Evolutionary conservation across 2,329 filamentous ascomycete genomes (phyloP).

Genomic region (Mollisiaceae sp.): DNA sequence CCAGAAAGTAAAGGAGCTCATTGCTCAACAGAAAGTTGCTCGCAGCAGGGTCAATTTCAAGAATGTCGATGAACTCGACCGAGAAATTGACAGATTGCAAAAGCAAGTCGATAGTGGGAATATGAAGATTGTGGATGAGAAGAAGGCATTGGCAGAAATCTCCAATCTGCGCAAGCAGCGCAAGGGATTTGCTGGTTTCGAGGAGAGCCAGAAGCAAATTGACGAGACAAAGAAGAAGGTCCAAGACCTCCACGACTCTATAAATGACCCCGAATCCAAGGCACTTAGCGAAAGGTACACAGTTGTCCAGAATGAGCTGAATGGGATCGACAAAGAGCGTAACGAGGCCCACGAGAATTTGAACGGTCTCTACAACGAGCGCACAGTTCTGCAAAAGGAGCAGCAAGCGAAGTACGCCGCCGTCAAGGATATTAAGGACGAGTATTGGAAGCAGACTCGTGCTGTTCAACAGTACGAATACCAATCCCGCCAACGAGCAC

Average conservation of each 20-base stretch:
- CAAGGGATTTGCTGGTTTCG: conserved; percentile 88
- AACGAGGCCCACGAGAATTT: conserved; percentile 90
- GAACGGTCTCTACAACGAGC: conserved; percentile 82
- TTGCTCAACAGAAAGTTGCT: conserved; percentile 85
- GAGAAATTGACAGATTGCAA: conserved; percentile 79
- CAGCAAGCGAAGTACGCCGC: conserved; percentile 85
- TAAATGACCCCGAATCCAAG: conserved; percentile 91
- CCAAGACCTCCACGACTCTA: conserved; percentile 82
- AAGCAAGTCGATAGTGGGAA: conserved; percentile 85
- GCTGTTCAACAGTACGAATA: conserved; percentile 85
- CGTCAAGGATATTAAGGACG: conserved; percentile 87
- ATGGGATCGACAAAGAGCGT: conserved; percentile 89
- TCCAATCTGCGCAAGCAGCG: conserved; percentile 83
- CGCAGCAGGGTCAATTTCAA: conserved; percentile 84
- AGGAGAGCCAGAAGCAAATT: conserved; percentile 86
- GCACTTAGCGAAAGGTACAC: conserved; percentile 86
- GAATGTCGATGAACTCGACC: conserved; percentile 84
- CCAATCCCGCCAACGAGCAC: conserved; percentile 75
- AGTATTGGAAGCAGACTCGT: conserved; percentile 81
- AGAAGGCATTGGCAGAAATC: conserved; percentile 86
- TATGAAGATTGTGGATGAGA: conserved; percentile 97
- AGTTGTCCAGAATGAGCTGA: conserved; percentile 84
- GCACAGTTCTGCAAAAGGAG: conserved; percentile 79
- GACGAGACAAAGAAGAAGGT: conserved; percentile 87
- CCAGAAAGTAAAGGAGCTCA: conserved; percentile 82